Evolutionary conservation across 2,329 filamentous ascomycete species (phyloP).

Genomic region (Alternaria sp.): DNA sequence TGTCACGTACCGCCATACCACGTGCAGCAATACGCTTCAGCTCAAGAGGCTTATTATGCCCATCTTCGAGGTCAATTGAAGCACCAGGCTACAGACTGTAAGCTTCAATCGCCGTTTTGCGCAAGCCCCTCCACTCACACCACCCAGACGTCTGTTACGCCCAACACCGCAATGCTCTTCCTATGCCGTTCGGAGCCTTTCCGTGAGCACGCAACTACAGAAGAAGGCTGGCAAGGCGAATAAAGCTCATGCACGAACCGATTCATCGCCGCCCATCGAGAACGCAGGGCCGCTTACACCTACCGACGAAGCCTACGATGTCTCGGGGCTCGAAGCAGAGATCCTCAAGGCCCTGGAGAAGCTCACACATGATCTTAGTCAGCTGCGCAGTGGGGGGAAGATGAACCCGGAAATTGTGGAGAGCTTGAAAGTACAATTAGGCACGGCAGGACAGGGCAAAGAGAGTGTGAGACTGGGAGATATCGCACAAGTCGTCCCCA

Average conservation of each 20-base stretch:
- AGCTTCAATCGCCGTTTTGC: slow-evolving; percentile 18
- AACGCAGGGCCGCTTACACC: slow-evolving; percentile 41
- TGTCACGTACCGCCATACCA: slow-evolving; percentile 40
- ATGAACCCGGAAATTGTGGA: slow-evolving; percentile 71
- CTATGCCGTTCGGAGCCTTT: slow-evolving; percentile 49
- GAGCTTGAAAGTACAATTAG: slow-evolving; percentile 65
- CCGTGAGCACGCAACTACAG: slow-evolving; percentile 51
- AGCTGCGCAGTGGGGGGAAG: slow-evolving; percentile 68
- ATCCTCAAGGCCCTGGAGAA: slow-evolving; percentile 64
- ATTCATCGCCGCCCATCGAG: slow-evolving; percentile 44
- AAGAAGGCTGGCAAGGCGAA: slow-evolving; percentile 66
- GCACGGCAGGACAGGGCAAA: slow-evolving; percentile 56
- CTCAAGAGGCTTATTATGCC: slow-evolving; percentile 24
- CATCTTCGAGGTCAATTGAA: slow-evolving; percentile 33
- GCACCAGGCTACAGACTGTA: slow-evolving; percentile 39
- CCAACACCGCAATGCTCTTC: slow-evolving; percentile 21
- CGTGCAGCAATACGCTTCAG: slow-evolving; percentile 33
- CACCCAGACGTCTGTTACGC: slow-evolving; percentile 19
- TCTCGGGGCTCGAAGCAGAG: slow-evolving; percentile 64
- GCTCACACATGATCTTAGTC: slow-evolving; percentile 68
- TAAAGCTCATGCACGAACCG: slow-evolving; percentile 48
- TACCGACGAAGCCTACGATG: slow-evolving; percentile 67
- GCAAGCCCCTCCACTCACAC: slow-evolving; percentile 21
- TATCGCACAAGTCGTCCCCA: slow-evolving; percentile 72
- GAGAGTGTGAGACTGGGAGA: slow-evolving; percentile 66